phyloP scores from a whole-genome alignment of 345 rosid species.

The Aegle marmelos region DNA sequence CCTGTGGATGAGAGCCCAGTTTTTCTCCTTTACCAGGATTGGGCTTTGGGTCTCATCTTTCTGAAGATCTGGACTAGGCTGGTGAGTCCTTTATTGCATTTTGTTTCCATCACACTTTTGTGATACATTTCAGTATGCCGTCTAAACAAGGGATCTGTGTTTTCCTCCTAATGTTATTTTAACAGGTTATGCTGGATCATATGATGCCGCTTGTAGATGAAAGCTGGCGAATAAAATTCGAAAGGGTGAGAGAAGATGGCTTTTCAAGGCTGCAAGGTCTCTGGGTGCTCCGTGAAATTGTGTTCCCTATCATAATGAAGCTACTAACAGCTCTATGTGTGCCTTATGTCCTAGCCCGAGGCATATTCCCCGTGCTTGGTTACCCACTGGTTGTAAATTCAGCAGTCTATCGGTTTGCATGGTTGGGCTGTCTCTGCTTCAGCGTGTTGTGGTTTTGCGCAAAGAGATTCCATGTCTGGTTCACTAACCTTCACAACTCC shows the following conservation, averaged over 20 bases:
- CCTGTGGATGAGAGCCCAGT: conserved; percentile 99
- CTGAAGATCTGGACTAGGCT: conserved; percentile 99
- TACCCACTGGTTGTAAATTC: conserved; percentile 92
- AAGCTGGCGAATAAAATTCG: conserved; percentile 87
- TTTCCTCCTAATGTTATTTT: not conserved
- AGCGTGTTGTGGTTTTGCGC: conserved; percentile 76
- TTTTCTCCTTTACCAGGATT: conserved; percentile 95
- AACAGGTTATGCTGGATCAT: conserved; percentile 94
- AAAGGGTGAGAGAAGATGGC: conserved; percentile 93
- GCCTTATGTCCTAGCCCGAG: conserved; percentile 88
- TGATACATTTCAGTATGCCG: not conserved
- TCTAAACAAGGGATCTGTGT: not conserved
- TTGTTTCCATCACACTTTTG: not conserved
- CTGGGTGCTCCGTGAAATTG: conserved; percentile 91
- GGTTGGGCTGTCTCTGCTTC: conserved; percentile 90
- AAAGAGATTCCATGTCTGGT: conserved; percentile 88
- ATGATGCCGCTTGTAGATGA: conserved; percentile 97
- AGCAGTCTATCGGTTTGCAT: conserved; percentile 91
- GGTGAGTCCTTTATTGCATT: conserved; percentile 36
- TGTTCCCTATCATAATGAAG: conserved; percentile 88
- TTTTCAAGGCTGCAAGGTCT: conserved; percentile 90
- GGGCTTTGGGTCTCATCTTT: conserved; percentile 97
- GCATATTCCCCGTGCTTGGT: conserved; percentile 88
- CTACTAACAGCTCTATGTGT: conserved; percentile 92
- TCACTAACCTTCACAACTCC: conserved; percentile 98